Evolutionary conservation across 352 stramenopile genomes (phyloP).

Genomic region (Pythium grandisporangium): DNA sequence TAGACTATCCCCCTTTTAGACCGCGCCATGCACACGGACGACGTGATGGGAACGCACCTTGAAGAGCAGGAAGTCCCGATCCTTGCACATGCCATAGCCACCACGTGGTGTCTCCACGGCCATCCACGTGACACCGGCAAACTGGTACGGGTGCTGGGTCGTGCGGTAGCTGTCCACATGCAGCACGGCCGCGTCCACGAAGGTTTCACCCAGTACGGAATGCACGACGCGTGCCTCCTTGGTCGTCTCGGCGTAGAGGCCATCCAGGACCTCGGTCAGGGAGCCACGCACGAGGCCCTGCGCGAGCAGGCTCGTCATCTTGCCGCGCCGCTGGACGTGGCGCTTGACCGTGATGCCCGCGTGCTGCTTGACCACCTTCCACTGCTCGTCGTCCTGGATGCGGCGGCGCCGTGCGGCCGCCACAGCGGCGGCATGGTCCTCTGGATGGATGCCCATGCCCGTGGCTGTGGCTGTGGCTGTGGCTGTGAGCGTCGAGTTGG

Average conservation of each 20-base stretch:
- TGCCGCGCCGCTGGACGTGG: slow-evolving; percentile 25
- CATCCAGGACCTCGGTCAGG: slow-evolving; percentile 66
- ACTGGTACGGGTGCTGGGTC: slow-evolving; percentile 55
- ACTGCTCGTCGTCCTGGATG: slow-evolving; percentile 22
- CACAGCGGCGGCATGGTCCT: not conserved
- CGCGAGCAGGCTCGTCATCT: slow-evolving; percentile 43
- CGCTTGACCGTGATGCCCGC: slow-evolving; percentile 57
- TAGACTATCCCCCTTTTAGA: not conserved
- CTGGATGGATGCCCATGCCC: no score
- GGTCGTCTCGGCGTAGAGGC: slow-evolving; percentile 65
- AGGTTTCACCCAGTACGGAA: slow-evolving; percentile 41
- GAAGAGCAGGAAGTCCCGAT: slow-evolving; percentile 68
- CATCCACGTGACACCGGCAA: slow-evolving; percentile 65
- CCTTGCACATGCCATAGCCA: slow-evolving; percentile 47
- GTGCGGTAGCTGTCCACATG: slow-evolving; percentile 56
- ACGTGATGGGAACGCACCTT: slow-evolving; percentile 18
- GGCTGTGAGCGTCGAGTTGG: not conserved
- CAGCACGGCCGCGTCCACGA: slow-evolving; percentile 49
- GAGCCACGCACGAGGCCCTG: slow-evolving; percentile 49
- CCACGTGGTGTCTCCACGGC: slow-evolving; percentile 37
- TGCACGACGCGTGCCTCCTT: slow-evolving; percentile 53
- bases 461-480: no score
- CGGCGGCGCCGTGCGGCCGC: not conserved
- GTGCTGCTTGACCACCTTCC: slow-evolving; percentile 58
- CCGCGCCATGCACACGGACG: not conserved